Conservation (phyloP, 345 rosid species). For the Eucalyptus pauciflora region DNA sequence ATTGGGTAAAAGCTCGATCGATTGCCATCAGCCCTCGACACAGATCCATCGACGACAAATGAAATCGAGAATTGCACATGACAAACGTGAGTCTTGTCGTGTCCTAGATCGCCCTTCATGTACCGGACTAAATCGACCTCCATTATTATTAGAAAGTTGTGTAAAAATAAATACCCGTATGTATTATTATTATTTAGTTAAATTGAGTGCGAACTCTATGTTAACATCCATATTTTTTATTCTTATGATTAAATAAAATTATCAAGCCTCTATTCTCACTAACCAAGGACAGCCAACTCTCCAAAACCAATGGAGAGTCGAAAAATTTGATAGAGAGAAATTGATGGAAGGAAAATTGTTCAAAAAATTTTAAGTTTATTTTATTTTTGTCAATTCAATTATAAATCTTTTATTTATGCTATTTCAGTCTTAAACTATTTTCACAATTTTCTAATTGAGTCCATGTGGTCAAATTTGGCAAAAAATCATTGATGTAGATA, state of each 20-base stretch:
- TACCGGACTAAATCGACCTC: neutral
- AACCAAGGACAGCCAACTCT: neutral
- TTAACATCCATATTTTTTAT: neutral
- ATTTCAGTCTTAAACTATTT: too few relatives aligned
- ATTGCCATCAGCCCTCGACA: neutral
- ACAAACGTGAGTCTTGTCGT: neutral
- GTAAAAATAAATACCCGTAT: neutral
- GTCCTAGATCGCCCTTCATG: neutral
- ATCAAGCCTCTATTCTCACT: neutral
- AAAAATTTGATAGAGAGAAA: neutral
- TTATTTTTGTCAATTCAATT: neutral
- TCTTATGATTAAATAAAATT: neutral
- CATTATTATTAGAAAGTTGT: neutral
- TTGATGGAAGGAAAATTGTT: neutral
- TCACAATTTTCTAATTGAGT: neutral
- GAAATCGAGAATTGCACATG: neutral
- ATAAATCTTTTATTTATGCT: too few relatives aligned
- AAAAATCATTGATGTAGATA: neutral
- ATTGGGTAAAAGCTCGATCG: neutral
- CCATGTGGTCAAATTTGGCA: neutral
- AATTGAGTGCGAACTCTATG: neutral
- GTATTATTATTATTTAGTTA: neutral
- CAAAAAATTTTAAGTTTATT: too few relatives aligned
- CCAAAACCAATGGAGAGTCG: neutral
- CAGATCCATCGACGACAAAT: neutral